Evolutionary conservation across 352 stramenopile genomes (phyloP).

Genomic region (Peronospora destructor): DNA sequence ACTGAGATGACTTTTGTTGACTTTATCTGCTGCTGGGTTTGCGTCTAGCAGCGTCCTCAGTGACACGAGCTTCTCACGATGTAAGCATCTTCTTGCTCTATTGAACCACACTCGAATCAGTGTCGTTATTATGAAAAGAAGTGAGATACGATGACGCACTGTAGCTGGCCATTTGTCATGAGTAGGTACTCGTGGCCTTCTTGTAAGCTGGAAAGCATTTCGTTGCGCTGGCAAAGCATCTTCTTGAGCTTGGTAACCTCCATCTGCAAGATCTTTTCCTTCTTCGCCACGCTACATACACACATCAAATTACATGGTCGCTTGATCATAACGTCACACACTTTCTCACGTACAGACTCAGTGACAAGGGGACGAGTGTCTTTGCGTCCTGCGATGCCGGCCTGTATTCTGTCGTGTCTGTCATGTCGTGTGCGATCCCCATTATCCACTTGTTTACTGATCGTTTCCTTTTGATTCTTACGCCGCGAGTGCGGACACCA

Average conservation of each 20-base stretch:
- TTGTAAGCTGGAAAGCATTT: conserved; percentile 29
- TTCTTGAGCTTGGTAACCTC: conserved; percentile 32
- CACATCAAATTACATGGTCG: background rate
- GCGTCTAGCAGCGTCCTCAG: conserved; percentile 13
- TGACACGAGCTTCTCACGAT: conserved; percentile 19
- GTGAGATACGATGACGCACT: conserved; percentile 14
- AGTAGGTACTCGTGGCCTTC: conserved; percentile 35
- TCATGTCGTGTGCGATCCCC: conserved; percentile 4
- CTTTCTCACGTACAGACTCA: conserved; percentile 22
- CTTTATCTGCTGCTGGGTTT: conserved; percentile 5
- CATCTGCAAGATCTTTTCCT: conserved; percentile 33
- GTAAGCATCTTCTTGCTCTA: conserved; percentile 23
- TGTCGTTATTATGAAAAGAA: background rate
- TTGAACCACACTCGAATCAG: background rate
- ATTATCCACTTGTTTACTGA: conserved; percentile 18
- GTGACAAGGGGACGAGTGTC: conserved; percentile 26
- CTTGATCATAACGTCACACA: background rate
- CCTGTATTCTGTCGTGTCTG: background rate
- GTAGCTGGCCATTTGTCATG: conserved; percentile 35
- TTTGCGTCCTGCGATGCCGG: conserved; percentile 18
- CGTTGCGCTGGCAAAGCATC: conserved; percentile 27
- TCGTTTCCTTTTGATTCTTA: conserved; percentile 1
- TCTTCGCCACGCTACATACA: conserved; percentile 36
- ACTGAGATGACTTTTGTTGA: background rate
- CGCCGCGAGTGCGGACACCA: conserved; percentile 33